phyloP scores from a whole-genome alignment of 371 early-diverging fungal species.

The Saksenaea vasiformis region DNA sequence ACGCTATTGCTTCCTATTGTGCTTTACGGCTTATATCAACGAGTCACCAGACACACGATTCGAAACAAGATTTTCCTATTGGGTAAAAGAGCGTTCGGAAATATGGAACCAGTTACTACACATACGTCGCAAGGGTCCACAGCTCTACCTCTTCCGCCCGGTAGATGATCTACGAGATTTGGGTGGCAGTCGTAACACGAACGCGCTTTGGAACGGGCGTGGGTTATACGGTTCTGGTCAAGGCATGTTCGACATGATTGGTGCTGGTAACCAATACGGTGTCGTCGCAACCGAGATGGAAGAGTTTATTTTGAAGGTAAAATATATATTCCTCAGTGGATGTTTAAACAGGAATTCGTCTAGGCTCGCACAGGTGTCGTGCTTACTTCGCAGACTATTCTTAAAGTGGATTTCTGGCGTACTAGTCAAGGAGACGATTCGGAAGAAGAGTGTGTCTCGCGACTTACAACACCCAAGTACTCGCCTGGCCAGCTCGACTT shows the following conservation, averaged over 20 bases:
- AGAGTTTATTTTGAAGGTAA: slow-evolving; percentile 62
- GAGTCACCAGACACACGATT: slow-evolving; percentile 49
- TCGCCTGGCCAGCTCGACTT: not conserved
- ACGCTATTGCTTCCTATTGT: slow-evolving; percentile 66
- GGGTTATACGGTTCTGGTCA: slow-evolving; percentile 15
- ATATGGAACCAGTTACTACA: slow-evolving; percentile 63
- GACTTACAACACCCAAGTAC: slow-evolving; percentile 2
- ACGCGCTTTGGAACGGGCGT: slow-evolving; percentile 6
- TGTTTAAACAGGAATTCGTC: not conserved
- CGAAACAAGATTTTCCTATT: slow-evolving; percentile 49
- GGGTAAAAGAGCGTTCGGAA: slow-evolving; percentile 61
- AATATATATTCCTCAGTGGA: not conserved
- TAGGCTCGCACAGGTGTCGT: slow-evolving; percentile 68
- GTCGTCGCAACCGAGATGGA: slow-evolving; percentile 57
- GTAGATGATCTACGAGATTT: slow-evolving; percentile 64
- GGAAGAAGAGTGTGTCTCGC: slow-evolving; percentile 6
- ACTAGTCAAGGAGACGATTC: slow-evolving; percentile 20
- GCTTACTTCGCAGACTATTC: slow-evolving; percentile 66
- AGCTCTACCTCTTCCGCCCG: slow-evolving; percentile 64
- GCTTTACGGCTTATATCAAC: slow-evolving; percentile 63
- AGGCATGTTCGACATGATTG: slow-evolving; percentile 55
- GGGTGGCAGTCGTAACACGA: slow-evolving; percentile 5
- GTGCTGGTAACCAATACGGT: slow-evolving; percentile 34
- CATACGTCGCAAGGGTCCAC: slow-evolving; percentile 53
- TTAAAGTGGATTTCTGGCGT: slow-evolving; percentile 75